Conservation (phyloP, 2,329 filamentous ascomycete species). For the Claviceps cyperi region DNA sequence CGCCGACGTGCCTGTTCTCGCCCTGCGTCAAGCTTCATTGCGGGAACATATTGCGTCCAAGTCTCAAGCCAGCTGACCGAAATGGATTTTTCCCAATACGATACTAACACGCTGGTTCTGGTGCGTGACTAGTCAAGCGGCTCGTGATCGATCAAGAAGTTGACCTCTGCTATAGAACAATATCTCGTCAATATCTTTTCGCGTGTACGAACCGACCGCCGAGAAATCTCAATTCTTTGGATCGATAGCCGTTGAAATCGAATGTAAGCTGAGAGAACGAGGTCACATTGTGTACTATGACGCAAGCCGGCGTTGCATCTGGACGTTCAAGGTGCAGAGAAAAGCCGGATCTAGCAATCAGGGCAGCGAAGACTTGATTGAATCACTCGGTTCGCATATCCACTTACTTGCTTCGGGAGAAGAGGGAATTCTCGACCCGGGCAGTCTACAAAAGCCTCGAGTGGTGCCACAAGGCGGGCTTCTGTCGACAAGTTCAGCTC, state of each 20-base stretch:
- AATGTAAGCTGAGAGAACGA: slow-evolving; percentile 33
- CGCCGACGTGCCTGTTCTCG: slow-evolving; percentile 9
- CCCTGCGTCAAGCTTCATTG: slow-evolving; percentile 1
- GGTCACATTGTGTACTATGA: slow-evolving; percentile 41
- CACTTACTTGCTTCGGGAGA: slow-evolving; percentile 30
- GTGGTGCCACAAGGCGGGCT: slow-evolving; percentile 25
- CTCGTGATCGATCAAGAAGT: not conserved
- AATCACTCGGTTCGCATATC: slow-evolving; percentile 28
- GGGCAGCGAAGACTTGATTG: slow-evolving; percentile 17
- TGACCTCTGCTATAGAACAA: slow-evolving; percentile 31
- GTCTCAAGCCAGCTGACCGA: slow-evolving; percentile 24
- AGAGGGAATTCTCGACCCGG: slow-evolving; percentile 36
- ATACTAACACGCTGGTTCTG: slow-evolving; percentile 46
- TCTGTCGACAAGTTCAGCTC: slow-evolving; percentile 32
- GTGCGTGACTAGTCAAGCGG: slow-evolving; percentile 22
- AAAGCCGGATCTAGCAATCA: slow-evolving; percentile 23
- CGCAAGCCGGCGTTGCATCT: slow-evolving; percentile 32
- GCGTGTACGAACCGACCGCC: slow-evolving; percentile 36
- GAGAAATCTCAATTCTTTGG: slow-evolving; percentile 30
- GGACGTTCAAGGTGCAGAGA: slow-evolving; percentile 36
- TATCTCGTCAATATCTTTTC: slow-evolving; percentile 39
- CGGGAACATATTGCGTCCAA: not conserved
- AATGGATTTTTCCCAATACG: slow-evolving; percentile 50
- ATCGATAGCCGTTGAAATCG: slow-evolving; percentile 34
- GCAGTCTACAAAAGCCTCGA: slow-evolving; percentile 31